These are phyloP conservation scores for Stemphylium vesicarium DNA, from an alignment of 2,329 filamentous ascomycete species.

Conservation along the genomic window DNA sequence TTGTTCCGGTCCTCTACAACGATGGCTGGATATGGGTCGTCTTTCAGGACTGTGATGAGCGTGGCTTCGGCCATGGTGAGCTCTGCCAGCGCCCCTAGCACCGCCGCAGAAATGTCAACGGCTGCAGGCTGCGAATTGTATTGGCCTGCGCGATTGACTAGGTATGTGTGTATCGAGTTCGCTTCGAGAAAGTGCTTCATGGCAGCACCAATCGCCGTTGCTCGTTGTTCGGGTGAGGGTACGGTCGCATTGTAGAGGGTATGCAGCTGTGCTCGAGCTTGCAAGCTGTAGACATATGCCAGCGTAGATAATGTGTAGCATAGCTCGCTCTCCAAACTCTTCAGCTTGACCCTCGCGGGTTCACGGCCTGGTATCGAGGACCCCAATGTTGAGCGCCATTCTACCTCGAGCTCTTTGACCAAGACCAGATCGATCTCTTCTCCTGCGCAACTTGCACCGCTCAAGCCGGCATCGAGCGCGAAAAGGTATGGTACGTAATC, in stretches of 20 bases:
- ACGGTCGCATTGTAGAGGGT: slow-evolving; percentile 70
- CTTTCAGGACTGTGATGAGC: slow-evolving; percentile 86
- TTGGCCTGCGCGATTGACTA: slow-evolving; percentile 63
- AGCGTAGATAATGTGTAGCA: slow-evolving; percentile 79
- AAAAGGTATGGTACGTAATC: slow-evolving; percentile 85
- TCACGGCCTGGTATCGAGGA: slow-evolving; percentile 65
- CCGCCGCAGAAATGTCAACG: slow-evolving; percentile 53
- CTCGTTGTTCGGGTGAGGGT: slow-evolving; percentile 67
- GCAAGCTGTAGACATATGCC: slow-evolving; percentile 73
- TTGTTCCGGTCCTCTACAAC: slow-evolving; percentile 83
- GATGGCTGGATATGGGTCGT: slow-evolving; percentile 87
- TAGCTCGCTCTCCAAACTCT: slow-evolving; percentile 81
- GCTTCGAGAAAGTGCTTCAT: slow-evolving; percentile 80
- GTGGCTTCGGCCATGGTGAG: slow-evolving; percentile 88
- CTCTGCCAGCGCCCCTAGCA: slow-evolving; percentile 56
- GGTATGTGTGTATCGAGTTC: slow-evolving; percentile 76
- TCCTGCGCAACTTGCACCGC: slow-evolving; percentile 59
- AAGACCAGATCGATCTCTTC: slow-evolving; percentile 73
- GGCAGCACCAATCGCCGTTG: slow-evolving; percentile 71
- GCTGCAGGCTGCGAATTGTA: slow-evolving; percentile 43
- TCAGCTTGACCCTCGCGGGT: slow-evolving; percentile 69
- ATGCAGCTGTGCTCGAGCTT: slow-evolving; percentile 74
- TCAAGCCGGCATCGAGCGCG: slow-evolving; percentile 76
- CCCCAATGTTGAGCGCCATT: slow-evolving; percentile 84
- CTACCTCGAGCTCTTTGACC: slow-evolving; percentile 69